Percentiles rank a stretch among this genome's conserved stretches.
These are phyloP conservation scores for Tetrastigma voinierianum DNA, from an alignment of 164 flowering plant species.

Conservation along the genomic window DNA sequence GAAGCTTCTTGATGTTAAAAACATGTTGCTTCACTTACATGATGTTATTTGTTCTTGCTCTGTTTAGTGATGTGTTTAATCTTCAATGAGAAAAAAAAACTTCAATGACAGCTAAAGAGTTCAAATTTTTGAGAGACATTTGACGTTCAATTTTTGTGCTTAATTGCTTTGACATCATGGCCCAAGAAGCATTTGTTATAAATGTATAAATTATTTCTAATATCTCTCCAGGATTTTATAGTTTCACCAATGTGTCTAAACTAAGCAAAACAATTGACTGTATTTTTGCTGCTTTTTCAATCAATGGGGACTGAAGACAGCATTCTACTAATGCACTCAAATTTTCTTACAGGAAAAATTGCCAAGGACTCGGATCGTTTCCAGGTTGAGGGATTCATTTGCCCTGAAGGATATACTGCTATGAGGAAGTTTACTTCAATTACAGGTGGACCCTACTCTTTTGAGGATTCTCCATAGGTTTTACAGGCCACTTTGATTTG, in stretches of 20 bases:
- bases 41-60: too few species aligned
- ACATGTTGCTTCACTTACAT: background rate
- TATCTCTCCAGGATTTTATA: background rate
- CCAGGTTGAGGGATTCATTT: conserved; percentile 44
- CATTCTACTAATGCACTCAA: background rate
- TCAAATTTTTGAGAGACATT: background rate
- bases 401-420: conserved; percentile 84
- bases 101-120: background rate
- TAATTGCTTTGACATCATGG: background rate
- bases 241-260: background rate
- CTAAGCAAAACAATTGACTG: background rate
- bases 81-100: background rate
- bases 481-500: background rate
- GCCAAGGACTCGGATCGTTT: conserved; percentile 66
- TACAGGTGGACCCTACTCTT: conserved; percentile 32
- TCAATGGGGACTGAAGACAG: conserved; percentile 1
- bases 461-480: background rate
- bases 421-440: conserved; percentile 58
- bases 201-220: background rate
- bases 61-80: background rate
- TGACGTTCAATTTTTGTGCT: background rate
- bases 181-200: background rate
- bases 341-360: conserved; percentile 51
- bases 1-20: background rate
- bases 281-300: background rate